Evolutionary conservation across 495 filamentous ascomycete genomes (phyloP).

Genomic region (Parmelia sp.): DNA sequence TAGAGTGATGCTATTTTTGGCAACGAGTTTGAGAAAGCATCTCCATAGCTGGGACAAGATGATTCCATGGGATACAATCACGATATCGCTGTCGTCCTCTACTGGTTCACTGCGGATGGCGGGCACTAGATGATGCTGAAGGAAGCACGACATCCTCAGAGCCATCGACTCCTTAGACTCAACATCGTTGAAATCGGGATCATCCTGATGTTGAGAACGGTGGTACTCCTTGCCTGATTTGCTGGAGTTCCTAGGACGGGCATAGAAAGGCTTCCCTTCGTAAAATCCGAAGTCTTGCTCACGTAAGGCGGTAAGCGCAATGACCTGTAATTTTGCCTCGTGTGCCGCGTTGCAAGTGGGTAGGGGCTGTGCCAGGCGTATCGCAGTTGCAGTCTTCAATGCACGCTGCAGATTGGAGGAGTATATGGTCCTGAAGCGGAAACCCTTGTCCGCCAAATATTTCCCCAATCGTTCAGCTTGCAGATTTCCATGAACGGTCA

Average conservation of each 20-base stretch:
- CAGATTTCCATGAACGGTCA: slow-evolving; percentile 75
- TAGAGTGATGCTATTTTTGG: slow-evolving; percentile 35
- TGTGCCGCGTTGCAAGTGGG: slow-evolving; percentile 13
- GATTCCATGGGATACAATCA: slow-evolving; percentile 74
- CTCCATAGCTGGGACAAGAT: slow-evolving; percentile 64
- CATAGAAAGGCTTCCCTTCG: slow-evolving; percentile 52
- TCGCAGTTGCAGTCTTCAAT: slow-evolving; percentile 58
- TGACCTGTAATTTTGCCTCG: slow-evolving; percentile 32
- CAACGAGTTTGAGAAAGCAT: slow-evolving; percentile 50
- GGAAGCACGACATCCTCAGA: slow-evolving; percentile 53
- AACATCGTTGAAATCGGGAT: slow-evolving; percentile 41
- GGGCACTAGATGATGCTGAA: slow-evolving; percentile 54
- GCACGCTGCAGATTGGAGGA: slow-evolving; percentile 76
- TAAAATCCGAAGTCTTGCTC: slow-evolving; percentile 68
- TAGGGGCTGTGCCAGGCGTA: slow-evolving; percentile 44
- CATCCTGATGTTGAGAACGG: slow-evolving; percentile 25
- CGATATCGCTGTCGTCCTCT: slow-evolving; percentile 38
- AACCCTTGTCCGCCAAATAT: slow-evolving; percentile 45
- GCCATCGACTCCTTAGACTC: slow-evolving; percentile 63
- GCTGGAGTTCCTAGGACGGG: slow-evolving; percentile 19
- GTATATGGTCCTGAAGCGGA: slow-evolving; percentile 57
- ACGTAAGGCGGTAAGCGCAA: slow-evolving; percentile 48
- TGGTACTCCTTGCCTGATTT: slow-evolving; percentile 25
- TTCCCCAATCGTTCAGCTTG: slow-evolving; percentile 61
- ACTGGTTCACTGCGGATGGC: slow-evolving; percentile 38